Conservation (phyloP, 139 green algal genomes). For the Nannochloris sp. region DNA sequence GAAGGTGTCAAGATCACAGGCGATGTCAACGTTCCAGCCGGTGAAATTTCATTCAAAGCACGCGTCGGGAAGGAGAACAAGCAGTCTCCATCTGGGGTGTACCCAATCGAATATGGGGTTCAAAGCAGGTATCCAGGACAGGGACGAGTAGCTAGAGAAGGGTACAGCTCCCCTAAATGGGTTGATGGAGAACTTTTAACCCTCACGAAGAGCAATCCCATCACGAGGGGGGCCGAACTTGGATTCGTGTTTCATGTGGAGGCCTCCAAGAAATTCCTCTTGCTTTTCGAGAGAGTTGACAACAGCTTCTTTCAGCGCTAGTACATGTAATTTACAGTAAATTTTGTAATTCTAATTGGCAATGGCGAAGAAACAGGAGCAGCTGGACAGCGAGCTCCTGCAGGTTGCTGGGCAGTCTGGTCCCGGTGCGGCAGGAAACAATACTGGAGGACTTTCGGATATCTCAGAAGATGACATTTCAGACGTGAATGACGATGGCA, state of each 20-base stretch:
- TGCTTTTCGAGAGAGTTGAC: slow-evolving; percentile 13
- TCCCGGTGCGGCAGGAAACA: not conserved
- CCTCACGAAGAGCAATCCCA: slow-evolving; percentile 41
- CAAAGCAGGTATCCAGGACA: slow-evolving; percentile 64
- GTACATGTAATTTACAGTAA: not conserved
- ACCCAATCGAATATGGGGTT: slow-evolving; percentile 80
- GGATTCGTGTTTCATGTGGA: slow-evolving; percentile 75
- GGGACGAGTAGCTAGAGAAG: slow-evolving; percentile 62
- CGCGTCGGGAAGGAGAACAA: slow-evolving; percentile 33
- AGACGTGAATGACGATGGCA: slow-evolving; percentile 1
- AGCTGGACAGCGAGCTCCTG: too few species aligned
- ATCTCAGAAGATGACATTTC: slow-evolving; percentile 1
- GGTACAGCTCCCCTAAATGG: slow-evolving; percentile 42
- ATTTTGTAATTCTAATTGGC: too few species aligned
- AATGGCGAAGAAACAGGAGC: too few species aligned
- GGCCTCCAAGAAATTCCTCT: slow-evolving; percentile 10
- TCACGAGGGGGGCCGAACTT: slow-evolving; percentile 51
- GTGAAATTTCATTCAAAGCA: slow-evolving; percentile 69
- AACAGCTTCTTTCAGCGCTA: not conserved
- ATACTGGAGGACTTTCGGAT: not conserved
- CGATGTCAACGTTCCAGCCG: slow-evolving; percentile 80
- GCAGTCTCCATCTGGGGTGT: slow-evolving; percentile 34
- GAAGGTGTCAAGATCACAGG: slow-evolving; percentile 78
- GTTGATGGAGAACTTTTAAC: slow-evolving; percentile 87
- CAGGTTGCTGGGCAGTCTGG: too few species aligned